These are phyloP conservation scores for Penicillium nucicola DNA, from an alignment of 495 filamentous ascomycete genomes.

Conservation along the genomic window DNA sequence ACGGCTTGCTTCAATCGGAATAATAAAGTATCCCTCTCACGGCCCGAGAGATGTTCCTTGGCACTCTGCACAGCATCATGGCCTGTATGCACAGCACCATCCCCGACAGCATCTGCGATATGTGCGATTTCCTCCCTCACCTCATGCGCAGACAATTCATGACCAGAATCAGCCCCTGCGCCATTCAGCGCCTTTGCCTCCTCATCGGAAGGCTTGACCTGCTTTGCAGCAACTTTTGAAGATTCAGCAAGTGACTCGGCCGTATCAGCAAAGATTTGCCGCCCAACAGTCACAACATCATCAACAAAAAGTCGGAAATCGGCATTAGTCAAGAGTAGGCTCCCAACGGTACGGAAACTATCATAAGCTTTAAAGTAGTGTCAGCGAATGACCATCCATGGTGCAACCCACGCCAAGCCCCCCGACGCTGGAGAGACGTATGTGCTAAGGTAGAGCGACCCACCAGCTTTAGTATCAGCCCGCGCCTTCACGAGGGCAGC, in stretches of 20 bases:
- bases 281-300: constrained; percentile 75
- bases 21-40: constrained; percentile 69
- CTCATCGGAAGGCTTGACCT: constrained; percentile 62
- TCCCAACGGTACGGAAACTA: constrained; percentile 80
- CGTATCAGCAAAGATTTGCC: constrained; percentile 85
- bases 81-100: constrained; percentile 63
- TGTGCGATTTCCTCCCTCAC: constrained; percentile 60
- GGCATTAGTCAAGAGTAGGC: constrained; percentile 79
- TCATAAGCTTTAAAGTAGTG: constrained; percentile 59
- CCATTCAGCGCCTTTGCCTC: constrained; percentile 57
- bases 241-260: constrained; percentile 70
- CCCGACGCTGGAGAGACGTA: not conserved
- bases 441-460: constrained; percentile 5
- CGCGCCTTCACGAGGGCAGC: constrained; percentile 64
- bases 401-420: not conserved
- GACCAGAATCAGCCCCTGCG: constrained; percentile 52
- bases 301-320: constrained; percentile 85
- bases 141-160: constrained; percentile 55
- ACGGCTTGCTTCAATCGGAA: constrained; percentile 74
- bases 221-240: constrained; percentile 68
- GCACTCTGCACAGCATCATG: constrained; percentile 63
- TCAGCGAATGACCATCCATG: constrained; percentile 16
- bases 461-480: constrained; percentile 78
- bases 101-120: constrained; percentile 58
- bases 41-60: constrained; percentile 61